phyloP scores from a whole-genome alignment of 768 basidiomycete genomes.

The Scleroderma citrinum region DNA sequence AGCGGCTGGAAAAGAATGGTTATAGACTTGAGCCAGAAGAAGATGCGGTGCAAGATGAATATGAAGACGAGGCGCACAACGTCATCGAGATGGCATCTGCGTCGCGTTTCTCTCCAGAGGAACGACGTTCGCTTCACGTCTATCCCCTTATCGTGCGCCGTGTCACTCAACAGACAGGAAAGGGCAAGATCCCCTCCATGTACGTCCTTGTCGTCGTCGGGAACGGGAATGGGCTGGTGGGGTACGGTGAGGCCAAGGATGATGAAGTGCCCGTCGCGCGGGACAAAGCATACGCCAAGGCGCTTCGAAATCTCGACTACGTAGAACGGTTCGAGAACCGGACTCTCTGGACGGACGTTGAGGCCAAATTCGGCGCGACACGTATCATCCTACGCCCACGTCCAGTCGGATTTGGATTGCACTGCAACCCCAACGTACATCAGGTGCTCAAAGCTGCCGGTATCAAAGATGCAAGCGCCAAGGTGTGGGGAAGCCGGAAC shows the following conservation, averaged over 20 bases:
- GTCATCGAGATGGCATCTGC: slow-evolving; percentile 12
- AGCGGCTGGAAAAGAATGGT: slow-evolving; percentile 26
- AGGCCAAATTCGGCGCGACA: slow-evolving; percentile 79
- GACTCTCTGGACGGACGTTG: slow-evolving; percentile 92
- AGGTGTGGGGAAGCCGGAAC: slow-evolving; percentile 92
- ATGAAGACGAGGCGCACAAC: slow-evolving; percentile 13
- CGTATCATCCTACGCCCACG: slow-evolving; percentile 74
- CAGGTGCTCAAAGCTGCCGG: slow-evolving; percentile 89
- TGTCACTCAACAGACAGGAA: slow-evolving; percentile 87
- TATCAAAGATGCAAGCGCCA: slow-evolving; percentile 91
- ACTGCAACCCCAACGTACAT: slow-evolving; percentile 86
- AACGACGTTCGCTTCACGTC: slow-evolving; percentile 32
- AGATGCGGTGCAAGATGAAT: slow-evolving; percentile 8
- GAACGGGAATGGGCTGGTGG: slow-evolving; percentile 78
- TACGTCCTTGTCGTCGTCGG: slow-evolving; percentile 69
- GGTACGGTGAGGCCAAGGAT: slow-evolving; percentile 78
- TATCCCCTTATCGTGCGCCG: slow-evolving; percentile 43
- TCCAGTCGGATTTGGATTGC: slow-evolving; percentile 87
- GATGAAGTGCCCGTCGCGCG: slow-evolving; percentile 46
- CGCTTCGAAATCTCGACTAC: slow-evolving; percentile 83
- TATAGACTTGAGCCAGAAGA: slow-evolving; percentile 2
- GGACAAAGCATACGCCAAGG: slow-evolving; percentile 56
- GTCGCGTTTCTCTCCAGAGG: slow-evolving; percentile 11
- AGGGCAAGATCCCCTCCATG: slow-evolving; percentile 75
- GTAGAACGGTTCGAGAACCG: slow-evolving; percentile 92